Evolutionary conservation across 169 alveolate species (phyloP), one percentile per base, ranked within the genome.

Genomic region (Cyclospora cayetanensis): DNA sequence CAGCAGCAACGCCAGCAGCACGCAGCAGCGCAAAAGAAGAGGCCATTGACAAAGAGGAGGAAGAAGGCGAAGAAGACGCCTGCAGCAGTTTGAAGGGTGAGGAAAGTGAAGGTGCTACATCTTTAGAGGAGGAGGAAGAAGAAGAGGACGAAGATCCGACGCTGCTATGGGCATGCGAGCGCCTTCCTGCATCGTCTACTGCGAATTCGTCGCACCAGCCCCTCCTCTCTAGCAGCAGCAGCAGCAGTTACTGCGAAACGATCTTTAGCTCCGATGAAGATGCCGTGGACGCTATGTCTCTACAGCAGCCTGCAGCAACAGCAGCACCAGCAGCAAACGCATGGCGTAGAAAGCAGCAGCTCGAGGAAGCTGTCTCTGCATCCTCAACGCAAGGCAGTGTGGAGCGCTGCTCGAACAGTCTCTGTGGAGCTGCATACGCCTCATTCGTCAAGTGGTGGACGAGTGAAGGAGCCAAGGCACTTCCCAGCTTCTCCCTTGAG

Each of bases 211-310:
- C 9, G 41, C 35, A 0, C 50, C 43, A 20, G 43, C 79, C n/a
- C n/a, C n/a, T n/a, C n/a, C n/a, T n/a, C n/a, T n/a, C n/a, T n/a
- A 20, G 79, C 79, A 66, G 79, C 79, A 66, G 79, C 79, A 66
- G 79, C 79, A 66, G 79, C 79, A 66, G 79, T 31, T 66, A 29
- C 43, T 66, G 79, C 43, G 79, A 66, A 43, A 43, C 79, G 12
- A 39, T 66, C 42, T 66, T 66, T 43, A 66, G 79, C 43, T 66
- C 79, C 12, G 79, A 66, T n/a, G 79, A 34, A 20, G 79, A 46
- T 15, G n/a, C n/a, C n/a, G n/a, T n/a, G n/a, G 60, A 66, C 22
- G 5, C 79, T 18, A n/a, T 34, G 25, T 5, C 79, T 66, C 22
- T 27, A 29, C 79, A 20, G 79, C 79, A 0, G 22, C 60, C 60